Evolutionary conservation across 2,329 filamentous ascomycete genomes (phyloP).

Genomic region (Penicillium occitanis): DNA sequence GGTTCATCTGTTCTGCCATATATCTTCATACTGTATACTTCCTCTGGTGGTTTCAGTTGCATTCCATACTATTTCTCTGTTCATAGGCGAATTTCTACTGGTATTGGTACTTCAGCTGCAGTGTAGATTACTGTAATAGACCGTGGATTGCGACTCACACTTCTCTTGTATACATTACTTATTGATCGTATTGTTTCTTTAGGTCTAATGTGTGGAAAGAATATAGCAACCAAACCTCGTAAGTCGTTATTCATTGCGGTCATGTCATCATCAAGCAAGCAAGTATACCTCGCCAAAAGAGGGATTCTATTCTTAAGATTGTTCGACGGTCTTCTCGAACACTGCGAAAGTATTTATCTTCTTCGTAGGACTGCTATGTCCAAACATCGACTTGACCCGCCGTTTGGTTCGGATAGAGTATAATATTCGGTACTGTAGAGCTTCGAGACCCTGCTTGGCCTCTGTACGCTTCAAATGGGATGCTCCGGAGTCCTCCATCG

Average conservation of each 20-base stretch:
- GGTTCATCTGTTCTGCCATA: slow-evolving; percentile 12
- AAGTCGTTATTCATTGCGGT: not conserved
- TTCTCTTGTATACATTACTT: not conserved
- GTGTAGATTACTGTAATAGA: not conserved
- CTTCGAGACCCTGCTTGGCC: slow-evolving; percentile 72
- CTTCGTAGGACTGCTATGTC: slow-evolving; percentile 23
- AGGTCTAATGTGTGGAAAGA: not conserved
- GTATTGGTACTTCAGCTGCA: not conserved
- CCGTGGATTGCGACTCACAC: not conserved
- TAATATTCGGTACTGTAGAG: slow-evolving; percentile 70
- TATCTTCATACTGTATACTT: slow-evolving; percentile 8
- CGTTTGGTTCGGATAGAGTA: slow-evolving; percentile 68
- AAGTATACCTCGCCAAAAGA: not conserved
- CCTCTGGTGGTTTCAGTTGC: slow-evolving; percentile 12
- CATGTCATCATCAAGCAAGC: slow-evolving; percentile 12
- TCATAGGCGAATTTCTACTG: slow-evolving; percentile 4
- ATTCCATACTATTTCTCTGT: slow-evolving; percentile 15
- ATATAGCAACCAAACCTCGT: not conserved
- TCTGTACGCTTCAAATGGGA: slow-evolving; percentile 71
- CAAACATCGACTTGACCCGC: slow-evolving; percentile 48
- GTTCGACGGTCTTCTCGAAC: slow-evolving; percentile 10
- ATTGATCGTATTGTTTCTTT: too few relatives aligned
- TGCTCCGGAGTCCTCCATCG: slow-evolving; percentile 73
- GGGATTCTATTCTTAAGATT: not conserved
- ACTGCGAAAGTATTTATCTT: not conserved